These are phyloP conservation scores for Cladosporium phlei DNA, from an alignment of 2,329 filamentous ascomycete genomes.

Conservation along the genomic window DNA sequence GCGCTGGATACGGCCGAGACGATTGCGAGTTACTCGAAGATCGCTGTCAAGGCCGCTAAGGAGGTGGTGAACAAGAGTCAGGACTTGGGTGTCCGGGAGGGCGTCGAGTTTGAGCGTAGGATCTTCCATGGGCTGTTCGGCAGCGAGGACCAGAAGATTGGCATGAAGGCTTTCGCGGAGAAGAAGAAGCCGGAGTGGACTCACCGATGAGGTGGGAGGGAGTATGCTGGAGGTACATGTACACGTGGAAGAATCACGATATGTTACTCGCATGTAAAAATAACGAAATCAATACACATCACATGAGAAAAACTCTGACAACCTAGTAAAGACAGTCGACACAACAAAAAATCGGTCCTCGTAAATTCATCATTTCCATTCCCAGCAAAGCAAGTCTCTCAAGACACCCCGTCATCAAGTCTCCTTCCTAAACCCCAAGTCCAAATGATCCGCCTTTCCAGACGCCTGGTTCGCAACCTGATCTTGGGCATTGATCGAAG, in stretches of 20 bases:
- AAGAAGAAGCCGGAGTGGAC: slow-evolving; percentile 93
- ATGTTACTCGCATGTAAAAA: no score
- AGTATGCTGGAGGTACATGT: no score
- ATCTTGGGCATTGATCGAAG: slow-evolving; percentile 21
- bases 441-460: slow-evolving; percentile 29
- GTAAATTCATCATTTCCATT: background rate
- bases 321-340: background rate
- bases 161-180: slow-evolving; percentile 87
- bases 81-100: slow-evolving; percentile 79
- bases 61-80: slow-evolving; percentile 99
- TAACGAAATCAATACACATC: no score
- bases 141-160: slow-evolving; percentile 91
- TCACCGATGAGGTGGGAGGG: slow-evolving; percentile 54
- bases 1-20: slow-evolving; percentile 79
- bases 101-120: slow-evolving; percentile 89
- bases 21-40: slow-evolving; percentile 78
- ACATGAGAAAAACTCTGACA: no score
- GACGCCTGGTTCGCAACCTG: slow-evolving; percentile 28
- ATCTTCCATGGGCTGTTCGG: slow-evolving; percentile 93
- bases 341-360: background rate
- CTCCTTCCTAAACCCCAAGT: slow-evolving; percentile 25
- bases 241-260: no score
- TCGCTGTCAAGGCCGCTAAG: slow-evolving; percentile 87
- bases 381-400: no score
- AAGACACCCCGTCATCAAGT: background rate